Evolutionary conservation across 2,329 filamentous ascomycete genomes (phyloP).

Genomic region (Emmonsiellopsis sp.): DNA sequence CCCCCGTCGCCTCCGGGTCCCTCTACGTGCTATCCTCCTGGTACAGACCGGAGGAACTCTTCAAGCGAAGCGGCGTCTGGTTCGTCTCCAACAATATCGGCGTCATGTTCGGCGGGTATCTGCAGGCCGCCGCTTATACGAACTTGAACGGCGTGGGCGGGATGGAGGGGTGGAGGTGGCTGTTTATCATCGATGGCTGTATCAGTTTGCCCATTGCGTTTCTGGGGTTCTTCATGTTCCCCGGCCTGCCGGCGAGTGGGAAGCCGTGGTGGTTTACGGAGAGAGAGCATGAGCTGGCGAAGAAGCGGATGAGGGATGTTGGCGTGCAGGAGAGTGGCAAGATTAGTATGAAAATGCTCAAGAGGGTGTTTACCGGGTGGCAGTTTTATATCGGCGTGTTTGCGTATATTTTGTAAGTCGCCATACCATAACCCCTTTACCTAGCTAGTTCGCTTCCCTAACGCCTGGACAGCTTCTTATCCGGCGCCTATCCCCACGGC

Average conservation of each 20-base stretch:
- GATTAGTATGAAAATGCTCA: slow-evolving; percentile 16
- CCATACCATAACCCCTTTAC: neutral
- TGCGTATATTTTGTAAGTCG: slow-evolving; percentile 18
- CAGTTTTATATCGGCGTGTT: slow-evolving; percentile 21
- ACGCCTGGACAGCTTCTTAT: neutral
- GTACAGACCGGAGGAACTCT: slow-evolving; percentile 62
- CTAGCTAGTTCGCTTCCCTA: neutral
- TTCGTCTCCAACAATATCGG: slow-evolving; percentile 57
- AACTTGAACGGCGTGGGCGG: slow-evolving; percentile 43
- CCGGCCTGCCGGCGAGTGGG: slow-evolving; percentile 33
- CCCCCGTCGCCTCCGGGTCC: slow-evolving; percentile 60
- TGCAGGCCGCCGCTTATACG: slow-evolving; percentile 47
- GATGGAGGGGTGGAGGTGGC: slow-evolving; percentile 45
- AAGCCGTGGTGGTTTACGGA: slow-evolving; percentile 32
- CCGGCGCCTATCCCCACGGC: slow-evolving; percentile 14
- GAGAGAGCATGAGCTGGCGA: slow-evolving; percentile 29
- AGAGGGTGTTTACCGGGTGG: slow-evolving; percentile 22
- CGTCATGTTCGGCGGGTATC: slow-evolving; percentile 50
- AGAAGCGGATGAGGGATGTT: slow-evolving; percentile 21
- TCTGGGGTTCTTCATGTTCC: slow-evolving; percentile 43
- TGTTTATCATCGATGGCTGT: slow-evolving; percentile 51
- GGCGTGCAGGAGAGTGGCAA: slow-evolving; percentile 4
- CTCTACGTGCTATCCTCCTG: slow-evolving; percentile 57
- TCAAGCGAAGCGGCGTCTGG: slow-evolving; percentile 60
- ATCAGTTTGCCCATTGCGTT: slow-evolving; percentile 49